phyloP scores from a whole-genome alignment of 495 filamentous ascomycete species.

The Podospora conica region DNA sequence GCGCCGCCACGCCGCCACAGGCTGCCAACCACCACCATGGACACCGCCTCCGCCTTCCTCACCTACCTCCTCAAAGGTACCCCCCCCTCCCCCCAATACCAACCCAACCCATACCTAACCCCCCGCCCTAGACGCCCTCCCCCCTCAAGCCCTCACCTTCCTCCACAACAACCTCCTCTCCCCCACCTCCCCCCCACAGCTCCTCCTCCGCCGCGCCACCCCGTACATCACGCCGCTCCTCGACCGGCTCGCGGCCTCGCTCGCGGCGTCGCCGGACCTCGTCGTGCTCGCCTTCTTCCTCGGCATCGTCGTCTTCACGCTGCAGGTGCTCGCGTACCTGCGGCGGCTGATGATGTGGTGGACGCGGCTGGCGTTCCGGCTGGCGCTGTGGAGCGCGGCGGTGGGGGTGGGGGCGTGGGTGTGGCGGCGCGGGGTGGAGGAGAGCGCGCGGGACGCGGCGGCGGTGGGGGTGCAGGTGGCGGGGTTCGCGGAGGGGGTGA shows the following conservation, averaged over 20 bases:
- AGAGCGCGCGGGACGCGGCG: conserved; percentile 49
- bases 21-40: background rate
- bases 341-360: conserved; percentile 67
- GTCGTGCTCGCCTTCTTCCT: conserved; percentile 52
- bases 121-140: background rate
- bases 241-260: conserved; percentile 32
- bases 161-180: background rate
- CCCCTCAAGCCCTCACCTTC: background rate
- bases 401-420: conserved; percentile 47
- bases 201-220: background rate
- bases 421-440: conserved; percentile 58
- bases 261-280: conserved; percentile 49
- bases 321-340: conserved; percentile 62
- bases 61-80: background rate
- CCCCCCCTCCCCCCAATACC: background rate
- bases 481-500: conserved; percentile 48
- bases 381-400: conserved; percentile 55
- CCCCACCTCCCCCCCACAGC: conserved; percentile 22
- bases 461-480: conserved; percentile 22
- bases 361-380: conserved; percentile 52
- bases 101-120: background rate
- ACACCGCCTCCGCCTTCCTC: background rate
- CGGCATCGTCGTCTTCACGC: conserved; percentile 49
- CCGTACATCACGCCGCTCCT: conserved; percentile 44
- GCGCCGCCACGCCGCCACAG: no score